Evolutionary conservation across 805 yeast species (phyloP), one percentile per base, ranked within the genome.

Genomic region (Pichia eremophila): DNA sequence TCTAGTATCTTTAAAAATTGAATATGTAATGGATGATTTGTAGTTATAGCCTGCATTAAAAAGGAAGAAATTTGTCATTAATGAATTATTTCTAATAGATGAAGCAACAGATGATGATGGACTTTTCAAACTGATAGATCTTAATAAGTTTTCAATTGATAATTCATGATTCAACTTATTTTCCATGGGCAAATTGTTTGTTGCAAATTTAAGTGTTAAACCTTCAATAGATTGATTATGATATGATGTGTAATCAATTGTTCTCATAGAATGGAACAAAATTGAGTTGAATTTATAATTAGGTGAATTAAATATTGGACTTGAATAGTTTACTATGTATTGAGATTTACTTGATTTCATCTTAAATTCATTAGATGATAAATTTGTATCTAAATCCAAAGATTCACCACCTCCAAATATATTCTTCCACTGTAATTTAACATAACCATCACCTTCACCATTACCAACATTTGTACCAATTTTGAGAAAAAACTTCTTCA

Each of bases 401-500:
- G 62, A 63, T 52, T 78, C 83, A 4, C 75, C 81, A 10, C 82
- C 83, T 0, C 82, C 83, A 64, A 77, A 74, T 18, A 77, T 58
- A 55, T 78, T 78, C 46, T 70, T 70, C 60, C 75, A 69, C 62
- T 80, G 89, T 47, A 90, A 78, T 32, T 86, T 82, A 42, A 88
- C 73, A 59, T 90, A 89, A 1, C 97, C 98, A 60, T 86, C 93
- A 31, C 97, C 99, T 68, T 93, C 98, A 32, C 95, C 95, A 60
- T 93, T 91, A 2, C 98, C 98, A 8, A 93, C 78, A 63, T 89
- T 90, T 2, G 98, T 93, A 5, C 99, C 99, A 1, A 97, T 86
- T 57, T 85, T 85, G 46, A 95, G 90, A 50, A 77, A 74, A 56
- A 89, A 84, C 54, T 76, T 74, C 55, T 87, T 87, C 5, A 75